Evolutionary conservation across 2,329 filamentous ascomycete genomes (phyloP), one percentile per base, ranked within the genome.

Genomic region (Biscogniauxia sp.): DNA sequence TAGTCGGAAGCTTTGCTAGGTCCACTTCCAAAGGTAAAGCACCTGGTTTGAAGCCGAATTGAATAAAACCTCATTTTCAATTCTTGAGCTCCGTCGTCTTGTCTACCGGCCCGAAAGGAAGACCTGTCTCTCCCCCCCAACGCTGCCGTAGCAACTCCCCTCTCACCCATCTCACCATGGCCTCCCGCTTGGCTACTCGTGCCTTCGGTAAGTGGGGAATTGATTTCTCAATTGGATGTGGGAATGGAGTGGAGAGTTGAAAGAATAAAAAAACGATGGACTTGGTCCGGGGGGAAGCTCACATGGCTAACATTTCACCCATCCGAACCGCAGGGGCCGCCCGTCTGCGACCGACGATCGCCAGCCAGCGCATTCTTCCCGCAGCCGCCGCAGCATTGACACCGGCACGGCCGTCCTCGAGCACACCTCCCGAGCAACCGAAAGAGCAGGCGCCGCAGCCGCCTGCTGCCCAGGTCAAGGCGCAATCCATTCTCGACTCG

Each of bases 151-250:
- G 59, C 54, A 60, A 50, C 82, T 82, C 81, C 80, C 78, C 59
- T 54, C 80, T 78, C 50, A 80, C 76, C 80, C 79, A 83, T 82
- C 78, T 79, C 85, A 91, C 84, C 90, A 98, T 98, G 94, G 94
- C 94, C 86, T 97, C 92, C 82, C 92, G 93, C 86, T 87, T 98
- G 84, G 92, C 90, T 87, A 93, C 91, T 87, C 93, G 88, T 86
- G 92, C 93, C 83, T 84, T 94, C 82, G 91, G 94, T 98, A 88
- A 80, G 92, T 88, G 69, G 54, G 58, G 75, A 76, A 80, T 81
- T 79, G 78, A 70, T 66, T 17, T 15, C 15, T 55, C 49, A 28
- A 56, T 59, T 55, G 56, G 62, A 53, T 57, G 37, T 61, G 60
- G 50, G 6, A 32, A 9, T 32, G 11, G 28, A 13, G 11, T 7